phyloP scores from a whole-genome alignment of 257 asterid species.

The Avicennia marina region DNA sequence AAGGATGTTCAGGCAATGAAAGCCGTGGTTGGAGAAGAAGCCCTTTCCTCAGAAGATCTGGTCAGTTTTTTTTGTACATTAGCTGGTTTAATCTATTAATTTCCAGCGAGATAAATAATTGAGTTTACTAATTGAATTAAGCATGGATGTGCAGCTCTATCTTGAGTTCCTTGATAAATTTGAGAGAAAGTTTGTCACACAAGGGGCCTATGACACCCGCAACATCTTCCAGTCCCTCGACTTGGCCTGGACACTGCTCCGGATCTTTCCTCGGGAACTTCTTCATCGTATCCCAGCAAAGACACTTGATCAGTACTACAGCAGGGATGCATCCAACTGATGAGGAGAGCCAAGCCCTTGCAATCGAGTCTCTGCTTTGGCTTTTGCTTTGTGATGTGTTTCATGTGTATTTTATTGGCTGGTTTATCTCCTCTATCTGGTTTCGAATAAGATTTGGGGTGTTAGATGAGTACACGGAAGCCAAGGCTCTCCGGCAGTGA shows the following conservation, averaged over 20 bases:
- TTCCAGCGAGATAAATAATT: not conserved
- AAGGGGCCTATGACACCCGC: slow-evolving; percentile 89
- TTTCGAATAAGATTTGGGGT: slow-evolving; percentile 47
- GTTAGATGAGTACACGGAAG: slow-evolving; percentile 30
- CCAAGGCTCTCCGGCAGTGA: slow-evolving; percentile 33
- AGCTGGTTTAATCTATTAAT: not conserved
- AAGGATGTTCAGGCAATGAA: slow-evolving; percentile 89
- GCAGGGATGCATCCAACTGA: slow-evolving; percentile 79
- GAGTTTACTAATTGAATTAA: slow-evolving; percentile 8
- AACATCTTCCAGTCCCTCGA: slow-evolving; percentile 93
- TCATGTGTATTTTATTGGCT: slow-evolving; percentile 28
- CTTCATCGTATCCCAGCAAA: slow-evolving; percentile 98
- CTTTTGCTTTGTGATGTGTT: slow-evolving; percentile 26
- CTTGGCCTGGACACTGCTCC: slow-evolving; percentile 95
- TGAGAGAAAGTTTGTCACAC: slow-evolving; percentile 77
- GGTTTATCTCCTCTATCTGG: slow-evolving; percentile 31
- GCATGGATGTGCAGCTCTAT: slow-evolving; percentile 44
- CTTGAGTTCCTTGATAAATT: slow-evolving; percentile 79
- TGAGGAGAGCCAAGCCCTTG: slow-evolving; percentile 22
- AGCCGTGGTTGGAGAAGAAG: slow-evolving; percentile 92
- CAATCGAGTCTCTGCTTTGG: slow-evolving; percentile 26
- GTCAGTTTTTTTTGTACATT: slow-evolving; percentile 25
- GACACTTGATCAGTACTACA: slow-evolving; percentile 84
- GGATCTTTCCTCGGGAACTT: slow-evolving; percentile 96
- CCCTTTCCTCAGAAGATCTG: slow-evolving; percentile 84